Conservation (phyloP, 2,329 filamentous ascomycete genomes). For the Chrysoporthe deuterocubensis region DNA sequence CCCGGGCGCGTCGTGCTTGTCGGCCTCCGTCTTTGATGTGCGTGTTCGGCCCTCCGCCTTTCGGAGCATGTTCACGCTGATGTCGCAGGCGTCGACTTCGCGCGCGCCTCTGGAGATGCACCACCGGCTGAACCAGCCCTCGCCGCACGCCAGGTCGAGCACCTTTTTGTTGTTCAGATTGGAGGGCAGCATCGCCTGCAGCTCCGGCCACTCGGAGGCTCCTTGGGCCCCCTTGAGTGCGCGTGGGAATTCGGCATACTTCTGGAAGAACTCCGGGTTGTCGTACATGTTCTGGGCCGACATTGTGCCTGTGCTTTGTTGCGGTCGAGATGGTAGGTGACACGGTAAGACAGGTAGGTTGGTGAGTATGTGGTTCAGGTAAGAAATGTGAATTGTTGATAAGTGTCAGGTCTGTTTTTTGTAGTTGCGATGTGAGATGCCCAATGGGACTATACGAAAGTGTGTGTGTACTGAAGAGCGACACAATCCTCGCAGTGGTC, state of each 20-base stretch:
- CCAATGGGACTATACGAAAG: not conserved
- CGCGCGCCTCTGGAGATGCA: constrained; percentile 43
- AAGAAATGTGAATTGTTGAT: not conserved
- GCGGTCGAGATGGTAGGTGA: constrained; percentile 12
- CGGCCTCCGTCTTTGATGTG: constrained; percentile 22
- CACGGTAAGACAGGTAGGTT: not conserved
- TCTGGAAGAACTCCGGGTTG: constrained; percentile 45
- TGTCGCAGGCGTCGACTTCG: constrained; percentile 43
- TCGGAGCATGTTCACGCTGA: constrained; percentile 49
- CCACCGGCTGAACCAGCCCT: constrained; percentile 52
- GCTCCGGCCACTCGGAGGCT: constrained; percentile 49
- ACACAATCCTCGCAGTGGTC: not conserved
- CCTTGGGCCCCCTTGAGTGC: constrained; percentile 44
- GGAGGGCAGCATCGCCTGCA: constrained; percentile 44
- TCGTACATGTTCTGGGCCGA: constrained; percentile 47
- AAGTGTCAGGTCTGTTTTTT: not conserved
- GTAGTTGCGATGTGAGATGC: not conserved
- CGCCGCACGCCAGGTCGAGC: constrained; percentile 52
- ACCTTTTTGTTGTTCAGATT: constrained; percentile 37
- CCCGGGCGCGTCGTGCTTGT: constrained; percentile 3
- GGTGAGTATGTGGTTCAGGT: not conserved
- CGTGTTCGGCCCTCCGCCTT: constrained; percentile 39
- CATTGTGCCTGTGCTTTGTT: constrained; percentile 14
- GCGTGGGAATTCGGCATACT: constrained; percentile 47
- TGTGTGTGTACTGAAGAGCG: not conserved